Conservation (phyloP, 345 rosid species). For the Erysimum cheiranthoides region DNA sequence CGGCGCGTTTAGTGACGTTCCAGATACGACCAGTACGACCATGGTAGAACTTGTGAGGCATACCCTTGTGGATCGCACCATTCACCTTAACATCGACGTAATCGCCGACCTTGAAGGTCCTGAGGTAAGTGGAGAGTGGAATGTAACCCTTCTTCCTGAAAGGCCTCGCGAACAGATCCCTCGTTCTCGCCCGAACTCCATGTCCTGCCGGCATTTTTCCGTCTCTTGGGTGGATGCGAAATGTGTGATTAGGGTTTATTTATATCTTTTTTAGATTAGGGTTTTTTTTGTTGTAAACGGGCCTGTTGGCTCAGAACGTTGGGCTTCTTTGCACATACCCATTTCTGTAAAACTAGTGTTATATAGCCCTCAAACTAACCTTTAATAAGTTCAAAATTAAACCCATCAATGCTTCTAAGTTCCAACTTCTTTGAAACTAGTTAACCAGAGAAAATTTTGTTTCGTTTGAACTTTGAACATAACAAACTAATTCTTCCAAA, state of each 20-base stretch:
- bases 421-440: too few species aligned
- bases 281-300: conserved; percentile 7
- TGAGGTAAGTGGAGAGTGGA: conserved; percentile 70
- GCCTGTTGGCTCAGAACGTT: background rate
- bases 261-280: conserved; percentile 19
- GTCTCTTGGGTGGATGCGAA: background rate
- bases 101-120: conserved; percentile 78
- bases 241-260: conserved; percentile 13
- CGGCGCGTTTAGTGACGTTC: conserved; percentile 89
- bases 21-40: conserved; percentile 92
- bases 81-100: conserved; percentile 82
- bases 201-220: conserved; percentile 72
- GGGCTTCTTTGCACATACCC: conserved; percentile 4
- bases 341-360: background rate
- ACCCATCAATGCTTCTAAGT: too few species aligned
- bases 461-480: background rate
- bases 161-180: conserved; percentile 72
- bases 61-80: conserved; percentile 88
- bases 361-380: background rate
- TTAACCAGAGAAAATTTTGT: background rate
- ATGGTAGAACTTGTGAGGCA: conserved; percentile 92
- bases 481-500: background rate
- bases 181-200: conserved; percentile 69
- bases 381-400: too few species aligned
- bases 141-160: conserved; percentile 92